phyloP scores from a whole-genome alignment of 257 asterid genomes.

The Eustoma russellianum region DNA sequence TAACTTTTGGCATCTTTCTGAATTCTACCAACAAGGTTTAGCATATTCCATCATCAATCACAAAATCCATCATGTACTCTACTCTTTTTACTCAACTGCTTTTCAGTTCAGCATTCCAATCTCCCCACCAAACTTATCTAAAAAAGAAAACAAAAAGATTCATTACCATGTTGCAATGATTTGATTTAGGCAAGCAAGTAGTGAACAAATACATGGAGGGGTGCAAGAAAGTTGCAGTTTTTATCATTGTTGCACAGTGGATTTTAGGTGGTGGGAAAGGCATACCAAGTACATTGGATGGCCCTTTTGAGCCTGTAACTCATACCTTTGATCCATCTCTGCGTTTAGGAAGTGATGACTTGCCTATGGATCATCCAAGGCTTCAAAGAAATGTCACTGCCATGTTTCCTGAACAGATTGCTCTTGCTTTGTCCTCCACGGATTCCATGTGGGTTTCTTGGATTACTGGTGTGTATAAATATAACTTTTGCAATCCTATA shows the following conservation, averaged over 20 bases:
- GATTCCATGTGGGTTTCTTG: conserved; percentile 76
- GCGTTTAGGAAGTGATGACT: conserved; percentile 68
- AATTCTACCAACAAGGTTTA: too few relatives aligned
- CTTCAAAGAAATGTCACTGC: conserved; percentile 41
- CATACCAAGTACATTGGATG: conserved; percentile 62
- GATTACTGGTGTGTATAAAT: conserved; percentile 51
- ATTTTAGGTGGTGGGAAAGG: conserved; percentile 13
- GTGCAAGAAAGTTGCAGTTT: not conserved
- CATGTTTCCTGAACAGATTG: conserved; percentile 65
- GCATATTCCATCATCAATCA: too few relatives aligned
- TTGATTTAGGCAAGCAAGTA: not conserved
- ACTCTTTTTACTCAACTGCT: too few relatives aligned
- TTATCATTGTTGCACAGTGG: not conserved
- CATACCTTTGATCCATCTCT: conserved; percentile 45
- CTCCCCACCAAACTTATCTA: not conserved
- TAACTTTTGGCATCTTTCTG: too few relatives aligned
- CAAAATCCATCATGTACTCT: too few relatives aligned
- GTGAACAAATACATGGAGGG: conserved; percentile 19
- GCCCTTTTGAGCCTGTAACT: conserved; percentile 69
- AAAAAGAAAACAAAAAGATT: too few relatives aligned
- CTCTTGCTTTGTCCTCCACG: conserved; percentile 54
- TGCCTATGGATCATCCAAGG: conserved; percentile 71
- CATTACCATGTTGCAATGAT: not conserved
- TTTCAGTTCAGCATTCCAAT: not conserved
- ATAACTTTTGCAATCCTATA: too few relatives aligned